phyloP scores from a whole-genome alignment of 495 filamentous ascomycete species.

The Podospora appendiculata region DNA sequence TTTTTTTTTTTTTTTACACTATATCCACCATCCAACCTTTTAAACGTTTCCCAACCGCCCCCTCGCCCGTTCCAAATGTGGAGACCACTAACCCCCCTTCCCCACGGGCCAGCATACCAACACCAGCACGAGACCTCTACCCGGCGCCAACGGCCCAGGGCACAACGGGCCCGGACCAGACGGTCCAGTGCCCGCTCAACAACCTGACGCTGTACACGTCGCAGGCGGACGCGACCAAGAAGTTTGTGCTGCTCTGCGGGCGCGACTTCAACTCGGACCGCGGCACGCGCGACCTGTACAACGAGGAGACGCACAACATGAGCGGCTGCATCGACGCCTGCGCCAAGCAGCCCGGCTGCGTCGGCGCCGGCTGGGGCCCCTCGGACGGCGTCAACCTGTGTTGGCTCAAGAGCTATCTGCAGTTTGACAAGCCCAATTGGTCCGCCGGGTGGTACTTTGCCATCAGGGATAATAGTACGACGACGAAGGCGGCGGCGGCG shows the following conservation, averaged over 20 bases:
- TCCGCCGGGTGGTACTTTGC: neutral
- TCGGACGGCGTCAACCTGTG: conserved; percentile 23
- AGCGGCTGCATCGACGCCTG: conserved; percentile 24
- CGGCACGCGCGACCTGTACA: conserved; percentile 20
- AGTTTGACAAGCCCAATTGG: conserved; percentile 33
- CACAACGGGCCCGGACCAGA: neutral
- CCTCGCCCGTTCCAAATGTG: neutral
- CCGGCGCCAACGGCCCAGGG: conserved; percentile 7
- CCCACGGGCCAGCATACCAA: neutral
- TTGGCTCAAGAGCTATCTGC: conserved; percentile 47
- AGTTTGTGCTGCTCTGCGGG: conserved; percentile 25
- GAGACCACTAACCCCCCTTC: neutral
- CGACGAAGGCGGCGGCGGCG: neutral
- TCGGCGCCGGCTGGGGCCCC: conserved; percentile 28
- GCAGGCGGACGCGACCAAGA: conserved; percentile 2
- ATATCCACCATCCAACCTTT: neutral
- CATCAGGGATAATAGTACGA: neutral
- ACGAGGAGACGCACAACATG: conserved; percentile 12
- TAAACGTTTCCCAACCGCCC: neutral
- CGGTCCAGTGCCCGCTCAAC: conserved; percentile 20
- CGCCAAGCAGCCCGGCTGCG: conserved; percentile 15
- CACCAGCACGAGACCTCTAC: neutral
- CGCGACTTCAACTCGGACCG: conserved; percentile 22
- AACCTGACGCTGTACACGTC: conserved; percentile 28
- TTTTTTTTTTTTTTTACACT: neutral